A percentile compares a stretch with the other conserved stretches of the same genome.
These are phyloP conservation scores for Pichia rugopelliculosa DNA, from an alignment of 805 yeast species.

Conservation along the genomic window DNA sequence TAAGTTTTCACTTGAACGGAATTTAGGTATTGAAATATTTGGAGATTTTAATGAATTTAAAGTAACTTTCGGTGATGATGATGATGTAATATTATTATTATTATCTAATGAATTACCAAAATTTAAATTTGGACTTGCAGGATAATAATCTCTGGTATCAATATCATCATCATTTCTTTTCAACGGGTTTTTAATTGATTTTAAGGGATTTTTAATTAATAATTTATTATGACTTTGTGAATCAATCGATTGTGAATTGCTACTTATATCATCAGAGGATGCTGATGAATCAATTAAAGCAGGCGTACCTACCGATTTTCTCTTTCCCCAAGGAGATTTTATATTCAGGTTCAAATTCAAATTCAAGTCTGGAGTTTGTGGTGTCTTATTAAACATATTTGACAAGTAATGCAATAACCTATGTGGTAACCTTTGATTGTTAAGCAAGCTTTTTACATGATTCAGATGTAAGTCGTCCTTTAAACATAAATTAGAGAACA, in stretches of 20 bases:
- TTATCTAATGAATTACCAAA: slow-evolving; percentile 7
- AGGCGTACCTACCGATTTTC: background rate
- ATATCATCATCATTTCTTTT: slow-evolving; percentile 8
- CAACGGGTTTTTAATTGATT: slow-evolving; percentile 10
- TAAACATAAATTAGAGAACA: too few relatives aligned
- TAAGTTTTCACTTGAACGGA: slow-evolving; percentile 17
- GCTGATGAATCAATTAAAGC: background rate
- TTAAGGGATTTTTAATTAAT: slow-evolving; percentile 8
- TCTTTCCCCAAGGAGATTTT: slow-evolving; percentile 6
- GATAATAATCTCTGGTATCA: slow-evolving; percentile 13
- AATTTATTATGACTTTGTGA: background rate
- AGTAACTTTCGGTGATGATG: background rate
- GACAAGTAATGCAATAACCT: too few relatives aligned
- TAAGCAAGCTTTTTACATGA: too few relatives aligned
- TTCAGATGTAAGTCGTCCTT: too few relatives aligned
- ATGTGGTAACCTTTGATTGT: too few relatives aligned
- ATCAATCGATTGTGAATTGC: background rate
- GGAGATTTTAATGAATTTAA: slow-evolving; percentile 4
- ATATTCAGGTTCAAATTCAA: slow-evolving; percentile 7
- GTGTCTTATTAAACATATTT: slow-evolving; percentile 6
- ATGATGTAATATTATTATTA: background rate
- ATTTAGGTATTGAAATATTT: slow-evolving; percentile 10
- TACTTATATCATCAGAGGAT: background rate
- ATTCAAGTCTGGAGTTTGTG: slow-evolving; percentile 4
- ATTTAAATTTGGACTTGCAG: slow-evolving; percentile 16